Percentiles rank a stretch among this genome's conserved stretches.
These are phyloP conservation scores for Allodekkera sacchari DNA, from an alignment of 805 yeast genomes.

Conservation along the genomic window DNA sequence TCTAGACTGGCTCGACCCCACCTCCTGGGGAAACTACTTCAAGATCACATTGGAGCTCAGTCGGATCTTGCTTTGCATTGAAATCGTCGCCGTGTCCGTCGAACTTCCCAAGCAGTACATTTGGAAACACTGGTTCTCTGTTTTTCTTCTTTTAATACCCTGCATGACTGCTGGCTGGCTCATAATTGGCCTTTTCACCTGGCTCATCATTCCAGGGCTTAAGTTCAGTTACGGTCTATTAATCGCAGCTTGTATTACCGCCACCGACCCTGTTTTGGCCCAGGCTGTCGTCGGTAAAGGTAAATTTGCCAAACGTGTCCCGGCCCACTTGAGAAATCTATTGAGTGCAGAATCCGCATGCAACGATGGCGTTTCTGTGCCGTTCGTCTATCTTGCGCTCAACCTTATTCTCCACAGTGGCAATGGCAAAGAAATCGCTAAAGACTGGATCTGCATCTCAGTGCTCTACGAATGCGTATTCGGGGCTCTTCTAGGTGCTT, in stretches of 20 bases:
- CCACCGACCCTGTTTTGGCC: slow-evolving; percentile 70
- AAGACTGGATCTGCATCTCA: slow-evolving; percentile 55
- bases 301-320: slow-evolving; percentile 58
- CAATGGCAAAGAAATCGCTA: slow-evolving; percentile 40
- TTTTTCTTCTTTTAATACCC: slow-evolving; percentile 51
- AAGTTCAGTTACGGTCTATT: slow-evolving; percentile 47
- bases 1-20: slow-evolving; percentile 48
- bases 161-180: slow-evolving; percentile 71
- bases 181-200: slow-evolving; percentile 52
- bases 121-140: slow-evolving; percentile 48
- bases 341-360: slow-evolving; percentile 68
- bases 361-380: slow-evolving; percentile 67
- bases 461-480: slow-evolving; percentile 55
- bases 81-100: slow-evolving; percentile 65
- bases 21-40: slow-evolving; percentile 48
- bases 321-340: slow-evolving; percentile 52
- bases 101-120: slow-evolving; percentile 64
- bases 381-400: slow-evolving; percentile 56
- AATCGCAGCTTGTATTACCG: slow-evolving; percentile 65
- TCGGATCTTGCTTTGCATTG: slow-evolving; percentile 59
- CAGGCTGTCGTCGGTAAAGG: slow-evolving; percentile 72
- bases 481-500: slow-evolving; percentile 44
- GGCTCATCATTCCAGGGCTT: slow-evolving; percentile 52
- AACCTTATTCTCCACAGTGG: slow-evolving; percentile 44
- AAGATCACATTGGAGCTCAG: slow-evolving; percentile 50